Percentiles rank a stretch among this genome's conserved stretches.
Evolutionary conservation across 805 yeast genomes (phyloP).

Genomic region (Nakazawaea populi): DNA sequence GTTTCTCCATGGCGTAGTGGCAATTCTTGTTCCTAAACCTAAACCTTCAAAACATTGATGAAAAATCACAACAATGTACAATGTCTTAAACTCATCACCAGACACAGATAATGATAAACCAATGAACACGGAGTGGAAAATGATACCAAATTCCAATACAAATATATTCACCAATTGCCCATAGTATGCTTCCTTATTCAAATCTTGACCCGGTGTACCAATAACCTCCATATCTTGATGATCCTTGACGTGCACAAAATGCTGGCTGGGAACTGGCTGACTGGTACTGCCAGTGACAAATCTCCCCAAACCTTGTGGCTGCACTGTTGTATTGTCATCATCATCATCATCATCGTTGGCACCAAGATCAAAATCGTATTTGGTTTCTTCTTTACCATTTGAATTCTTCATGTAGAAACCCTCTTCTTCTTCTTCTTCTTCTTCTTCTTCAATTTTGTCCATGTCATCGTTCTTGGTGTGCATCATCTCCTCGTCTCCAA

Average conservation of each 20-base stretch:
- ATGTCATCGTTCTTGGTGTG: conserved; percentile 21
- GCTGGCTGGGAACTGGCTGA: conserved; percentile 28
- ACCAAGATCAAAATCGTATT: neutral
- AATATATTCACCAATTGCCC: conserved; percentile 42
- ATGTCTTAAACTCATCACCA: conserved; percentile 57
- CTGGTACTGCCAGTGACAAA: neutral
- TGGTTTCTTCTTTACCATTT: neutral
- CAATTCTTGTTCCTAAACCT: conserved; percentile 69
- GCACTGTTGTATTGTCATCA: neutral
- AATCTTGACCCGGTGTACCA: conserved; percentile 32
- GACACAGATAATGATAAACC: conserved; percentile 63
- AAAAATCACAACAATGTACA: conserved; percentile 62
- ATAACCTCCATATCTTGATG: conserved; percentile 39
- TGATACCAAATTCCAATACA: conserved; percentile 64
- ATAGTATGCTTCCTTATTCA: conserved; percentile 40
- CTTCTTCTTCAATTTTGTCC: too few species aligned
- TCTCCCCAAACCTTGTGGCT: neutral
- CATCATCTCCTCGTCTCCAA: conserved; percentile 34
- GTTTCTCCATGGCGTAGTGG: conserved; percentile 51
- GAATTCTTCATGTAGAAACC: too few species aligned
- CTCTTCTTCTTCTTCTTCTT: too few species aligned
- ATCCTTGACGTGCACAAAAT: conserved; percentile 33
- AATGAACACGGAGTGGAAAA: conserved; percentile 71
- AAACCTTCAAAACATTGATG: conserved; percentile 79
- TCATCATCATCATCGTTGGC: neutral